Evolutionary conservation across 345 rosid genomes (phyloP).

Genomic region (Sisymbrium irio): DNA sequence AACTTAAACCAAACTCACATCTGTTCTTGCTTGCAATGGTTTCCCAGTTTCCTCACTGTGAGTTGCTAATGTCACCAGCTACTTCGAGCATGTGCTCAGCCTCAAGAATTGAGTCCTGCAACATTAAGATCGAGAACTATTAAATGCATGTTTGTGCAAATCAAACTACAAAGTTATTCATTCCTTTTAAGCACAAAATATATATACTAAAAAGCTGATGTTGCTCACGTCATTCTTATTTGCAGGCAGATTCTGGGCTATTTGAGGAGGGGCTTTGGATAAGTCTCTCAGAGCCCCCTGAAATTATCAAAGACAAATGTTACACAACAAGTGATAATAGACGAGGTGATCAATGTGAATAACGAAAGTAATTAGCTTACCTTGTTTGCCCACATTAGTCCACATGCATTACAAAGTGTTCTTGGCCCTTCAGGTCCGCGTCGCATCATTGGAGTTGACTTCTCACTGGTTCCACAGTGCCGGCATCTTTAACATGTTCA

Average conservation of each 20-base stretch:
- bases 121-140: neutral
- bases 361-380: conserved; percentile 28
- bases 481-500: conserved; percentile 47
- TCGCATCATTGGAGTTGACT: conserved; percentile 68
- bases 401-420: conserved; percentile 74
- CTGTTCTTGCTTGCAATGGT: conserved; percentile 12
- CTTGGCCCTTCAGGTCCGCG: conserved; percentile 78
- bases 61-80: conserved; percentile 33
- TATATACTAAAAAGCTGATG: neutral
- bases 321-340: neutral
- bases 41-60: conserved; percentile 31
- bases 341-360: neutral
- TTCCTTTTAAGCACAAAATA: neutral
- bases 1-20: neutral
- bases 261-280: conserved; percentile 42
- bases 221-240: conserved; percentile 44
- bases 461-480: conserved; percentile 61
- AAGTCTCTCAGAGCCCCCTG: conserved; percentile 64
- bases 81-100: conserved; percentile 35
- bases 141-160: conserved; percentile 5
- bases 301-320: conserved; percentile 6
- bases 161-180: conserved; percentile 6
- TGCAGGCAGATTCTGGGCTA: conserved; percentile 31
- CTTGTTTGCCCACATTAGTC: conserved; percentile 77
- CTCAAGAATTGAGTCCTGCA: conserved; percentile 44